Conservation (phyloP, 2,329 filamentous ascomycete species). For the Coniochaeta hoffmannii region DNA sequence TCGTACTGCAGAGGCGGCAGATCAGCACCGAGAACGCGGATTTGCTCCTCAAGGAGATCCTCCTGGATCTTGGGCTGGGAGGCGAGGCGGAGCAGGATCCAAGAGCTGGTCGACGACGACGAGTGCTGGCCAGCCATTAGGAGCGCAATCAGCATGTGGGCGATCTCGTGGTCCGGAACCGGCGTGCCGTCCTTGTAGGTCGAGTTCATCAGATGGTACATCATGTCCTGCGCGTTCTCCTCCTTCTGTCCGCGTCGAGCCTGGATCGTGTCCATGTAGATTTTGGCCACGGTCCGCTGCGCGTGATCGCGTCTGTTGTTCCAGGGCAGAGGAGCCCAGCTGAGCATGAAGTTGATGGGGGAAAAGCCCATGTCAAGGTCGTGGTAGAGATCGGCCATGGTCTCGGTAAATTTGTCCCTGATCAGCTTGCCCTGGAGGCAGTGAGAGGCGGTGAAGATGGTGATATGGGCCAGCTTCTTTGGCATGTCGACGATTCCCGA, state of each 20-base stretch:
- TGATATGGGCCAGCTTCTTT: slow-evolving; percentile 65
- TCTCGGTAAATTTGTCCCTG: slow-evolving; percentile 61
- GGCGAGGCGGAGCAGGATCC: slow-evolving; percentile 70
- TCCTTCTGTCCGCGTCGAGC: slow-evolving; percentile 45
- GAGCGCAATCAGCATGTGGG: slow-evolving; percentile 80
- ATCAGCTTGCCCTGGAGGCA: slow-evolving; percentile 72
- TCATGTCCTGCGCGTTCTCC: slow-evolving; percentile 58
- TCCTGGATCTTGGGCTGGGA: slow-evolving; percentile 62
- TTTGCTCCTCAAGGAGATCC: slow-evolving; percentile 71
- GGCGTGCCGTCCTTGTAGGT: slow-evolving; percentile 65
- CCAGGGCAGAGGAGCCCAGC: slow-evolving; percentile 69
- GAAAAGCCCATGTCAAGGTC: slow-evolving; percentile 74
- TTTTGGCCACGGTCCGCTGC: slow-evolving; percentile 66
- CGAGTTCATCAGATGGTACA: slow-evolving; percentile 71
- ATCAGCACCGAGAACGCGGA: slow-evolving; percentile 62
- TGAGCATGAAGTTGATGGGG: slow-evolving; percentile 76
- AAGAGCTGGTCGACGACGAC: slow-evolving; percentile 68
- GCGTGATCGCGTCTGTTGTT: slow-evolving; percentile 67
- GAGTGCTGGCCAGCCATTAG: slow-evolving; percentile 82
- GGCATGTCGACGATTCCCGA: slow-evolving; percentile 58
- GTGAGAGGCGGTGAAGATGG: slow-evolving; percentile 72
- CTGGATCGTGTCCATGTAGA: slow-evolving; percentile 66
- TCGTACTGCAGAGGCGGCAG: slow-evolving; percentile 72
- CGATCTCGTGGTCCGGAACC: slow-evolving; percentile 68
- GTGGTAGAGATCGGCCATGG: slow-evolving; percentile 70